These are phyloP conservation scores for Phytomonas sp. DNA, from an alignment of 208 protist species.

Conservation along the genomic window DNA sequence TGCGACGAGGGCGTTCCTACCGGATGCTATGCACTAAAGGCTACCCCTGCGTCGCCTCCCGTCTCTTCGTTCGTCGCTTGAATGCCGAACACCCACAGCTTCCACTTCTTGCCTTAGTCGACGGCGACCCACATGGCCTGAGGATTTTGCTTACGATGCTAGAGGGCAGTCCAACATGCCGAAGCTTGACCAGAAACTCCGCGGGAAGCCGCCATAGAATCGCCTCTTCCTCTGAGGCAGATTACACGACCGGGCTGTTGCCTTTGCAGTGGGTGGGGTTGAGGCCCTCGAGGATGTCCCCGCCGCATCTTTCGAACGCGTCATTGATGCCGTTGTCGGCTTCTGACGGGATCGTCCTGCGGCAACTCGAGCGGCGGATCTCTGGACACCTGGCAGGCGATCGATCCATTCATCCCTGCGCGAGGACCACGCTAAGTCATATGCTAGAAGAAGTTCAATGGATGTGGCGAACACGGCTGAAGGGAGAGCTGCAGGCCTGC, in stretches of 20 bases:
- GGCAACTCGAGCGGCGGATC: neutral
- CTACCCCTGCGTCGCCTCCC: constrained; percentile 64
- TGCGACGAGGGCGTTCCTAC: neutral
- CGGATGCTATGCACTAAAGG: constrained; percentile 64
- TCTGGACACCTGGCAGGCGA: neutral
- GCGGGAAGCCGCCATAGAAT: neutral
- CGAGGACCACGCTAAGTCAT: constrained; percentile 17
- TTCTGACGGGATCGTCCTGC: constrained; percentile 18
- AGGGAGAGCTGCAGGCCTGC: constrained; percentile 57
- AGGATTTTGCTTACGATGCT: constrained; percentile 48
- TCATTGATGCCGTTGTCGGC: constrained; percentile 15
- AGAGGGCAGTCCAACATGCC: constrained; percentile 18
- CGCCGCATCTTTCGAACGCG: neutral
- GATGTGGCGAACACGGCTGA: constrained; percentile 43
- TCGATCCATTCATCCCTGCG: neutral
- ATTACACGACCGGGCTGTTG: neutral
- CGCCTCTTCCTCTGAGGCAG: neutral
- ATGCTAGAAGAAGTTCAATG: constrained; percentile 38
- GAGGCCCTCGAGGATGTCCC: neutral
- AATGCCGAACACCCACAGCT: constrained; percentile 33
- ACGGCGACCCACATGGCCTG: constrained; percentile 78
- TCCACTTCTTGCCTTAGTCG: constrained; percentile 50
- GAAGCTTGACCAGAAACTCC: constrained; percentile 10
- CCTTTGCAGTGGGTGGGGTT: constrained; percentile 13
- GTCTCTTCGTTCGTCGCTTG: constrained; percentile 33